Evolutionary conservation across 2,329 filamentous ascomycete genomes (phyloP).

Genomic region (Bipolaris victoriae): DNA sequence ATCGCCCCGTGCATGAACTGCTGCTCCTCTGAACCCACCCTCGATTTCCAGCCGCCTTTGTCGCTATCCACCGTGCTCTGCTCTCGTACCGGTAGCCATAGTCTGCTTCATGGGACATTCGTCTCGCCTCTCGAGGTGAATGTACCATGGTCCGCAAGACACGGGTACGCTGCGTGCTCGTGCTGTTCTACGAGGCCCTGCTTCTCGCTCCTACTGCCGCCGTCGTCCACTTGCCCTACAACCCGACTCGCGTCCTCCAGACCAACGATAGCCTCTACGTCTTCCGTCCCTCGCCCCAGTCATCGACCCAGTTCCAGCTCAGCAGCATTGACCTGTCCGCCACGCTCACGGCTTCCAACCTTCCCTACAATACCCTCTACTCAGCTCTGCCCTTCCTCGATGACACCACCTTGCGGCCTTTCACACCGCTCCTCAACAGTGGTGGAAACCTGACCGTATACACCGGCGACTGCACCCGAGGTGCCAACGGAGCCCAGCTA

Average conservation of each 20-base stretch:
- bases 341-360: conserved; percentile 57
- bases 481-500: conserved; percentile 59
- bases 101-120: conserved; percentile 26
- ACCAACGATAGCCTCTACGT: conserved; percentile 69
- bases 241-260: conserved; percentile 74
- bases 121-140: conserved; percentile 29
- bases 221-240: conserved; percentile 70
- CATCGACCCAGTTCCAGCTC: conserved; percentile 60
- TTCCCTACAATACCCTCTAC: conserved; percentile 58
- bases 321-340: conserved; percentile 70
- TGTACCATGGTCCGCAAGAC: conserved; percentile 9
- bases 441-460: conserved; percentile 76
- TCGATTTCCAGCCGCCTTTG: conserved; percentile 16
- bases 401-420: conserved; percentile 60
- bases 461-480: conserved; percentile 71
- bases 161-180: conserved; percentile 2
- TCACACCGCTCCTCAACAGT: conserved; percentile 70
- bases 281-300: conserved; percentile 62
- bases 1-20: conserved; percentile 42
- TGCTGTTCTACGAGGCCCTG: not conserved
- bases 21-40: conserved; percentile 35
- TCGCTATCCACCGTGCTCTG: conserved; percentile 7
- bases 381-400: conserved; percentile 68
- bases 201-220: conserved; percentile 2
- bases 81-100: conserved; percentile 4